Percentiles rank a stretch among this genome's conserved stretches.
Evolutionary conservation across 805 yeast genomes (phyloP).

Genomic region (Saturnispora gosingensis): DNA sequence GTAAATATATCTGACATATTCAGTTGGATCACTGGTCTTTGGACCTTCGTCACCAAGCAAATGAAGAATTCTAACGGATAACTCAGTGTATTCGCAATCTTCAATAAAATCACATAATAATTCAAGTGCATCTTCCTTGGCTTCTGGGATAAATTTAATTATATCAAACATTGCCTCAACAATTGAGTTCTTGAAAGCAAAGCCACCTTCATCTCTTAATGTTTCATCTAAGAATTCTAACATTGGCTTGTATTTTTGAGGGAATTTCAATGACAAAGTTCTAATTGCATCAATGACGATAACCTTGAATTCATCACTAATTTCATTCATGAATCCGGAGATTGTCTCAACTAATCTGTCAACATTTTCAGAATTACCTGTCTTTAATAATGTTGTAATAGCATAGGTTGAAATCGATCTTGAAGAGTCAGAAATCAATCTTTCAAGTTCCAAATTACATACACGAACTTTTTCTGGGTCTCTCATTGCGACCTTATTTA

Average conservation of each 20-base stretch:
- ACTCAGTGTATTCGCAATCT: conserved; percentile 94
- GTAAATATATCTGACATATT: conserved; percentile 91
- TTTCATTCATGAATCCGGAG: conserved; percentile 82
- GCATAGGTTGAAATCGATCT: conserved; percentile 95
- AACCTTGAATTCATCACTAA: conserved; percentile 90
- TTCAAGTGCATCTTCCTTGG: conserved; percentile 75
- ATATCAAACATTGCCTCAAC: conserved; percentile 91
- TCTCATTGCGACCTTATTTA: conserved; percentile 74
- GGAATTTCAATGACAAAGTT: conserved; percentile 86
- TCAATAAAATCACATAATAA: conserved; percentile 94
- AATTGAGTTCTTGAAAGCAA: conserved; percentile 73
- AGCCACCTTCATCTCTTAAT: conserved; percentile 86
- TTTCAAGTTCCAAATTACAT: conserved; percentile 80
- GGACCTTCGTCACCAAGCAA: conserved; percentile 94
- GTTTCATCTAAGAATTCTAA: conserved; percentile 73
- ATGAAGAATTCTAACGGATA: conserved; percentile 87
- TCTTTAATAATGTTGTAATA: conserved; percentile 88
- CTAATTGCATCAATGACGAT: conserved; percentile 94
- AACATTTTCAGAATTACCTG: conserved; percentile 84
- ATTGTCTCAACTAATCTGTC: conserved; percentile 84
- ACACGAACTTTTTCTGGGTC: conserved; percentile 71
- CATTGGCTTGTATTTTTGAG: conserved; percentile 77
- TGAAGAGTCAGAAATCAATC: conserved; percentile 77
- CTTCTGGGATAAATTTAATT: conserved; percentile 76
- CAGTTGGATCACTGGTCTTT: conserved; percentile 69